Conservation (phyloP, 2,329 filamentous ascomycete genomes). For the Phaeomoniella chlamydospora region DNA sequence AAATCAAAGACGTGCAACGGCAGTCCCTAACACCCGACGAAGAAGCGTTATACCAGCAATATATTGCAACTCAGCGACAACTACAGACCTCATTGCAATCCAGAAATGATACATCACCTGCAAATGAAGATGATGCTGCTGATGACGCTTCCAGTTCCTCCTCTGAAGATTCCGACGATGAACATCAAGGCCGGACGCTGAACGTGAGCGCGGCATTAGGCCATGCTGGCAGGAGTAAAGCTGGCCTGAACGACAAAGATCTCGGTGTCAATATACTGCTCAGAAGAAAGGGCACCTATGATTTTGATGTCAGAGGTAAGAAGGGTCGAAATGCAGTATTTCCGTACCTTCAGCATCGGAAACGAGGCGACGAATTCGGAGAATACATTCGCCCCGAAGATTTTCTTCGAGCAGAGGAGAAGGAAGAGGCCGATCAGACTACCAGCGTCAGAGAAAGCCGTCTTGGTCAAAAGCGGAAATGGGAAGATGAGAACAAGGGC, state of each 20-base stretch:
- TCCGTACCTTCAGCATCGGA: slow-evolving; percentile 66
- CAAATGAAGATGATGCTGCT: slow-evolving; percentile 58
- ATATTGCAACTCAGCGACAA: slow-evolving; percentile 75
- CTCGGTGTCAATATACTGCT: slow-evolving; percentile 83
- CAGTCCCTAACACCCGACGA: slow-evolving; percentile 62
- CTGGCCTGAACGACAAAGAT: slow-evolving; percentile 76
- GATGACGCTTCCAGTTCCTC: slow-evolving; percentile 80
- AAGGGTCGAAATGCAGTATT: slow-evolving; percentile 88
- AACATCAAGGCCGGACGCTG: slow-evolving; percentile 81
- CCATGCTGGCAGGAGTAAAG: slow-evolving; percentile 71
- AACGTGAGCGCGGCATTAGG: slow-evolving; percentile 78
- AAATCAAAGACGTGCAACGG: slow-evolving; percentile 46
- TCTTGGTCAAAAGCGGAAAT: slow-evolving; percentile 85
- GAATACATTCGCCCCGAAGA: slow-evolving; percentile 90
- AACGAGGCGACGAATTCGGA: slow-evolving; percentile 78
- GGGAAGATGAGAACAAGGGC: slow-evolving; percentile 54
- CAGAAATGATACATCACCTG: slow-evolving; percentile 32
- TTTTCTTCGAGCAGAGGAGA: slow-evolving; percentile 82
- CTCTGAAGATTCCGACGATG: slow-evolving; percentile 76
- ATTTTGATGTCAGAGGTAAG: slow-evolving; percentile 83
- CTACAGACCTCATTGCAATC: slow-evolving; percentile 67
- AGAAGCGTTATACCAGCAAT: slow-evolving; percentile 74
- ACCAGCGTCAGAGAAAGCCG: slow-evolving; percentile 42
- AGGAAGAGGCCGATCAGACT: slow-evolving; percentile 51
- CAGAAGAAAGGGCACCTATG: slow-evolving; percentile 77